Evolutionary conservation across 805 yeast species (phyloP), one percentile per base, ranked within the genome.

Genomic region (Danielia oregonensis): DNA sequence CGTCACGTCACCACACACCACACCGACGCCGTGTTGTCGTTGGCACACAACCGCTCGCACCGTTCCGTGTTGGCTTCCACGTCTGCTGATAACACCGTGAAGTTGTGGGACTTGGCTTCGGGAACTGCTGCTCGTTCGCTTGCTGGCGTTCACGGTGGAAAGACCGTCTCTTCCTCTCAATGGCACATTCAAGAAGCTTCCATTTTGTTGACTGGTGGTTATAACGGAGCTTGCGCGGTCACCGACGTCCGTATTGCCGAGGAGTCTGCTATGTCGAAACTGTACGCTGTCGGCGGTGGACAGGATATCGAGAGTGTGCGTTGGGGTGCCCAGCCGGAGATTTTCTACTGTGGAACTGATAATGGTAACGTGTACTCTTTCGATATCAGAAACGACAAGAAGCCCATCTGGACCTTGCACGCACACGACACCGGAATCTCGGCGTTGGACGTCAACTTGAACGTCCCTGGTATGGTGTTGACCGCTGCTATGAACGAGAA

Each of bases 371-470:
- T 93, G 17, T 86, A 86, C 65, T 82, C 91, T 42, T 91, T 83
- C 51, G 98, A 91, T 59, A 82, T 86, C 29, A 78, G 96, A 58
- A 65, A 64, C 32, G 75, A 70, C 24, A 72, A 70, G 29, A 74
- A 72, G 44, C 89, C 97, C 13, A 51, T 91, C 21, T 93, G 98
- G 98, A 86, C 95, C 2, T 70, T 93, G 48, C 96, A 93, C 60
- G 97, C 97, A 2, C 98, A 93, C 58, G 97, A 93, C 63, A 76
- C 95, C 2, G 97, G 95, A 42, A 82, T 93, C 42, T 82, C 96
- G 4, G 71, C 91, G 2, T 72, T 93, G 47, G 82, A 82, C 46
- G 72, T 81, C 24, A 89, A 86, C 62, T 55, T 57, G 17, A 74
- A 67, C 54, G 57, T 87, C 21, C 79, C 81, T 17, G 93, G 91